Conservation (phyloP, 768 basidiomycete genomes). For the Phlegmacium glaucopus region DNA sequence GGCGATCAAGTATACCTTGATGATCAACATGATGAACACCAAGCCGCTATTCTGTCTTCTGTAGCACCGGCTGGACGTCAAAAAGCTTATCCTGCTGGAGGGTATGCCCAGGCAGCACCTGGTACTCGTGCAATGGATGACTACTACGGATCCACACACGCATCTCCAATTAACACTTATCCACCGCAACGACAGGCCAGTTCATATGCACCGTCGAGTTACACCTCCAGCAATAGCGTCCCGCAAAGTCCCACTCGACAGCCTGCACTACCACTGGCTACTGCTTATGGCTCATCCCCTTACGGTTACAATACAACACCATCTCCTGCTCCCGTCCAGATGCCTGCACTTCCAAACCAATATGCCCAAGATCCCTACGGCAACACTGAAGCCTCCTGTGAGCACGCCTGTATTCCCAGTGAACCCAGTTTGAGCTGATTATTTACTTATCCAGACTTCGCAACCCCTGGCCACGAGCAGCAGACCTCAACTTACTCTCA, state of each 20-base stretch:
- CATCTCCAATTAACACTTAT: conserved; percentile 29
- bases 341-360: conserved; percentile 28
- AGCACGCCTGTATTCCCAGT: conserved; percentile 18
- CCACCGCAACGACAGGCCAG: conserved; percentile 42
- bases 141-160: conserved; percentile 48
- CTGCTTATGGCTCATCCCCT: conserved; percentile 21
- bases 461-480: conserved; percentile 45
- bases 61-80: conserved; percentile 28
- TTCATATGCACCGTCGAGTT: conserved; percentile 36
- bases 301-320: conserved; percentile 27
- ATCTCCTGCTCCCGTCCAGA: conserved; percentile 32
- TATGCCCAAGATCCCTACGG: conserved; percentile 33
- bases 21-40: conserved; percentile 34
- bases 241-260: conserved; percentile 14
- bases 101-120: conserved; percentile 61
- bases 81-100: conserved; percentile 40
- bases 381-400: conserved; percentile 47
- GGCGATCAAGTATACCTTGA: conserved; percentile 56
- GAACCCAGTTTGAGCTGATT: neutral
- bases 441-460: conserved; percentile 43
- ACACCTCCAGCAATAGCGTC: conserved; percentile 11
- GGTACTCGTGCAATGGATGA: conserved; percentile 76
- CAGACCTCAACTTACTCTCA: conserved; percentile 43
- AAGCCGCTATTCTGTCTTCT: conserved; percentile 22
- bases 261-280: conserved; percentile 11